A percentile compares a stretch with the other conserved stretches of the same genome.
These are phyloP conservation scores for Pseudocercospora cruenta DNA, from an alignment of 2,329 filamentous ascomycete genomes.

Conservation along the genomic window DNA sequence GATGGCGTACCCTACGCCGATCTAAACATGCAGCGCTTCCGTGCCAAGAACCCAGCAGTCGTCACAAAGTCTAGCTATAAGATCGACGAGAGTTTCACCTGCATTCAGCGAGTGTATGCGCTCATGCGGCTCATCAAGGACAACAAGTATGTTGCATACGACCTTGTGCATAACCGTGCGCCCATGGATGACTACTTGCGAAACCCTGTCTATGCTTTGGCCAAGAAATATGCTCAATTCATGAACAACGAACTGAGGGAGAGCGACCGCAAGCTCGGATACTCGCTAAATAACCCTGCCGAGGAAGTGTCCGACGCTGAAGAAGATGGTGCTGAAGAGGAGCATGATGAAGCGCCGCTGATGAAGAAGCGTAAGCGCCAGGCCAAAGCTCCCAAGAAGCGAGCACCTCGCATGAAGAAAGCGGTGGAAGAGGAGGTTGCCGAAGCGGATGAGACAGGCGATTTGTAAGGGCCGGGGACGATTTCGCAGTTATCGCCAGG, in stretches of 20 bases:
- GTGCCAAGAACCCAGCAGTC: neutral
- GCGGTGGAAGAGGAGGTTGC: neutral
- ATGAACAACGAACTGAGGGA: neutral
- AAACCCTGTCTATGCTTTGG: neutral
- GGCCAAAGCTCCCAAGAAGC: neutral
- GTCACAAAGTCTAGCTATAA: neutral
- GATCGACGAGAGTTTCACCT: neutral
- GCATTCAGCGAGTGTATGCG: neutral
- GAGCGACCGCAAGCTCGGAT: neutral
- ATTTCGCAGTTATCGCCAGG: no score
- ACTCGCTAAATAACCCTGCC: neutral
- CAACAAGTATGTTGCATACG: neutral
- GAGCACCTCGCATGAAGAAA: neutral
- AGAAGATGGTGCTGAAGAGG: no score
- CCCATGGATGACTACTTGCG: neutral
- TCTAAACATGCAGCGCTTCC: neutral
- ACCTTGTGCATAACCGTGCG: neutral
- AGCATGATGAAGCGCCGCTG: neutral
- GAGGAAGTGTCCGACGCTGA: neutral
- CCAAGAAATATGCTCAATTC: neutral
- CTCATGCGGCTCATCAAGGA: neutral
- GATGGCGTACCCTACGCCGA: neutral
- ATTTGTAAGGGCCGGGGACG: no score
- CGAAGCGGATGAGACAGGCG: neutral
- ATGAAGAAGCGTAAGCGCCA: neutral